A percentile compares a stretch with the other conserved stretches of the same genome.
phyloP scores from a whole-genome alignment of 2,329 filamentous ascomycete genomes.

The Aspergillus sp. region DNA sequence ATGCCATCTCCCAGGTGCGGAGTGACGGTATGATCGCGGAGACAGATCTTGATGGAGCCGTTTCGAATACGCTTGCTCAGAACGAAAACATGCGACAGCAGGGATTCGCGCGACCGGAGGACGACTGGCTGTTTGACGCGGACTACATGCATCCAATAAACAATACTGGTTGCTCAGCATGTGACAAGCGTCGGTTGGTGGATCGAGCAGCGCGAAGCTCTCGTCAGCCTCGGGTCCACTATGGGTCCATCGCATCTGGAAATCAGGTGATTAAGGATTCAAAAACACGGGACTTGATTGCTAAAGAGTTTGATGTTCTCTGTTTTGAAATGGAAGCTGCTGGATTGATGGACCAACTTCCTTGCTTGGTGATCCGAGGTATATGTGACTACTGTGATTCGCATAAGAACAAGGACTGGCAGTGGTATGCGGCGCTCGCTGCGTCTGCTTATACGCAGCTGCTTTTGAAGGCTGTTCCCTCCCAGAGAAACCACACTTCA shows the following conservation, averaged over 20 bases:
- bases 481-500: no score
- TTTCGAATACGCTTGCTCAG: no score
- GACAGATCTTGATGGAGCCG: background rate
- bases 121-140: background rate
- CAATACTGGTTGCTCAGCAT: background rate
- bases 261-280: slow-evolving; percentile 15
- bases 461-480: no score
- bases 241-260: slow-evolving; percentile 19
- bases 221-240: background rate
- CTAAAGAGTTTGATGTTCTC: background rate
- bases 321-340: background rate
- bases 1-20: background rate
- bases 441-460: slow-evolving; percentile 8
- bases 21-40: background rate
- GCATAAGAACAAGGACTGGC: slow-evolving; percentile 8
- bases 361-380: slow-evolving; percentile 16
- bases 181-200: background rate
- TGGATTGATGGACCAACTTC: background rate
- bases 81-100: background rate
- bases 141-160: background rate
- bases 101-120: background rate
- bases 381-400: slow-evolving; percentile 19
- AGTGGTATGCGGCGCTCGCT: background rate
- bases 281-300: background rate
- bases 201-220: background rate